Conservation (phyloP, 306 rosid species). For the Arachis hypogaea region DNA sequence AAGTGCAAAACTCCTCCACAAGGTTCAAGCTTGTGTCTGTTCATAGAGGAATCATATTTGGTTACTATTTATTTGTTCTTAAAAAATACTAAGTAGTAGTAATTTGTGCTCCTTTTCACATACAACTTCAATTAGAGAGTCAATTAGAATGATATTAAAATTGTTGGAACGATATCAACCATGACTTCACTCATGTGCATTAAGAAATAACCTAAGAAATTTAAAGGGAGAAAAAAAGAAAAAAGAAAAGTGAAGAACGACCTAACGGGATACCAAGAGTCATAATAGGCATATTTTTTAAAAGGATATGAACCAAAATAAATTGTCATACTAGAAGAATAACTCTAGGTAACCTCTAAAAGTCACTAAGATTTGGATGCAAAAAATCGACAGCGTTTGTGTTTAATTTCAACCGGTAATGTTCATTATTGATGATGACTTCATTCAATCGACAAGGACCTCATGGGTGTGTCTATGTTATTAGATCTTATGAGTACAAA, state of each 20-base stretch:
- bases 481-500: not conserved
- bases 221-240: not conserved
- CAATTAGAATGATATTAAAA: not conserved
- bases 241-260: not conserved
- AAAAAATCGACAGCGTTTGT: constrained; percentile 11
- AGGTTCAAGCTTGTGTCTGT: too few species aligned
- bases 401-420: not conserved
- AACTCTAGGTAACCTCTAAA: constrained; percentile 46
- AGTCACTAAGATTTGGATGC: constrained; percentile 43
- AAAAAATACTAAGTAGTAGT: too few species aligned
- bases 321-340: not conserved
- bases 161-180: constrained; percentile 28
- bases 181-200: constrained; percentile 27
- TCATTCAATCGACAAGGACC: constrained; percentile 39
- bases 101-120: not conserved
- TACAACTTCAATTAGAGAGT: not conserved
- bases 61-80: too few species aligned
- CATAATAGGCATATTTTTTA: constrained; percentile 29
- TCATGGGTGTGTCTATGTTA: not conserved
- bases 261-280: constrained; percentile 48
- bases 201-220: not conserved
- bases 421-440: constrained; percentile 7
- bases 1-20: too few species aligned
- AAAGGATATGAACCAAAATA: constrained; percentile 18
- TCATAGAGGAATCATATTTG: too few species aligned